These are phyloP conservation scores for Candolleomyces eurysporus DNA, from an alignment of 768 basidiomycete genomes.

Conservation along the genomic window DNA sequence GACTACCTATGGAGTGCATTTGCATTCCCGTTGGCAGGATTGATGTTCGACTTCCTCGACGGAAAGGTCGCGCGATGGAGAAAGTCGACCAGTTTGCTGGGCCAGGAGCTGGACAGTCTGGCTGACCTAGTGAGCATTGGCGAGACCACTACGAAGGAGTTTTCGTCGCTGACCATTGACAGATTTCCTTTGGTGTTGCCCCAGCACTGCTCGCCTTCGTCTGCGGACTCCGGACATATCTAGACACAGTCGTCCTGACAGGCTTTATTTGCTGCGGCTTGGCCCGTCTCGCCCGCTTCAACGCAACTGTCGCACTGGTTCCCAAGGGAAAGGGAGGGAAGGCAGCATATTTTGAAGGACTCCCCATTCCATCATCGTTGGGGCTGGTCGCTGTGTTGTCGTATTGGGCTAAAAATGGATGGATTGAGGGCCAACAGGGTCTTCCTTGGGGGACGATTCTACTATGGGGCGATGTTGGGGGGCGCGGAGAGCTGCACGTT, in stretches of 20 bases:
- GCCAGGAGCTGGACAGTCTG: conserved; percentile 95
- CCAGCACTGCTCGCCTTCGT: conserved; percentile 92
- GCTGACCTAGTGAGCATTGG: conserved; percentile 78
- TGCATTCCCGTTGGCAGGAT: conserved; percentile 83
- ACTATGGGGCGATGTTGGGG: conserved; percentile 69
- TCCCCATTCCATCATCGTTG: conserved; percentile 93
- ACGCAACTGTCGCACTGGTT: conserved; percentile 93
- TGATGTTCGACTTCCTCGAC: conserved; percentile 97
- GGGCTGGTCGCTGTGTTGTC: conserved; percentile 75
- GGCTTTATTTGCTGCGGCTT: conserved; percentile 95
- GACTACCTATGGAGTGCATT: conserved; percentile 87
- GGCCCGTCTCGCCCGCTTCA: conserved; percentile 96
- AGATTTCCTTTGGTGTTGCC: conserved; percentile 98
- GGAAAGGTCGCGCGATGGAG: conserved; percentile 98
- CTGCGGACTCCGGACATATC: conserved; percentile 85
- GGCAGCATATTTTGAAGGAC: conserved; percentile 93
- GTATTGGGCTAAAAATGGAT: conserved; percentile 81
- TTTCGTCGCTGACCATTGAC: conserved; percentile 10
- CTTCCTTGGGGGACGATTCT: conserved; percentile 74
- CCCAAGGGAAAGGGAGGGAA: conserved; percentile 89
- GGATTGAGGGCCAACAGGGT: conserved; percentile 77
- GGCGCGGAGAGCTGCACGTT: conserved; percentile 82
- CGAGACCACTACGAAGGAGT: background rate
- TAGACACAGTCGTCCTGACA: conserved; percentile 85
- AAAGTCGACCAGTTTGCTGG: conserved; percentile 91